Conservation (phyloP, 164 flowering plant species). For the Magnolia kwangsiensis region DNA sequence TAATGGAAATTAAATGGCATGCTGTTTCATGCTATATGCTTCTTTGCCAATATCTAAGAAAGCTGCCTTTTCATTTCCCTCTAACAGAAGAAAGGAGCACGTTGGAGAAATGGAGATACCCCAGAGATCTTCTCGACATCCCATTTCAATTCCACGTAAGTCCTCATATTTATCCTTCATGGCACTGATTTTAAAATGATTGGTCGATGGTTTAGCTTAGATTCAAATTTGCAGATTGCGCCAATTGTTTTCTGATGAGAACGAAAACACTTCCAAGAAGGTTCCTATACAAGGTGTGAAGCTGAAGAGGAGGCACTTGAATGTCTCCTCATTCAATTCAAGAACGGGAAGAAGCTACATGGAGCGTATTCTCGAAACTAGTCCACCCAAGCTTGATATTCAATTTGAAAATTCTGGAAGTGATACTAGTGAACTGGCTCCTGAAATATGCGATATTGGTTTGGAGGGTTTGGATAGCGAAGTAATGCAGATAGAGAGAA, state of each 20-base stretch:
- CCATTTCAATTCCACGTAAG: slow-evolving; percentile 64
- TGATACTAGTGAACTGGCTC: slow-evolving; percentile 35
- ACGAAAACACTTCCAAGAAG: slow-evolving; percentile 35
- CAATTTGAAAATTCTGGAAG: slow-evolving; percentile 37
- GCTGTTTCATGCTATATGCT: not conserved
- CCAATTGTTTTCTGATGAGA: slow-evolving; percentile 69
- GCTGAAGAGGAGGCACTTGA: slow-evolving; percentile 65
- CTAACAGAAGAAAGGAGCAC: slow-evolving; percentile 68
- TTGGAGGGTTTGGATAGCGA: slow-evolving; percentile 33
- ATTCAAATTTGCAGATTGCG: slow-evolving; percentile 56
- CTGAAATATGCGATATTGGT: slow-evolving; percentile 47
- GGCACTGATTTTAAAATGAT: not conserved
- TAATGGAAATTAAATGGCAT: too few species aligned
- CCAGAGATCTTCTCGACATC: slow-evolving; percentile 53
- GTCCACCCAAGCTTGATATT: slow-evolving; percentile 41
- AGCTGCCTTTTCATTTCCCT: slow-evolving; percentile 1
- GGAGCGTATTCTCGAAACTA: slow-evolving; percentile 55
- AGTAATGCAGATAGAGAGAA: slow-evolving; percentile 24
- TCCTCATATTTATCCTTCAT: slow-evolving; percentile 7
- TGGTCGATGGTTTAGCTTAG: slow-evolving; percentile 8
- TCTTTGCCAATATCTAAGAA: not conserved
- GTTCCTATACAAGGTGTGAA: slow-evolving; percentile 54
- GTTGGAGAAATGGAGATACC: slow-evolving; percentile 69
- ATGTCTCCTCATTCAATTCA: slow-evolving; percentile 43
- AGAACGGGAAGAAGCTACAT: slow-evolving; percentile 67